Base-by-base conservation (phyloP, 441 rosid genomes). In the Erysimum pusillum region DNA sequence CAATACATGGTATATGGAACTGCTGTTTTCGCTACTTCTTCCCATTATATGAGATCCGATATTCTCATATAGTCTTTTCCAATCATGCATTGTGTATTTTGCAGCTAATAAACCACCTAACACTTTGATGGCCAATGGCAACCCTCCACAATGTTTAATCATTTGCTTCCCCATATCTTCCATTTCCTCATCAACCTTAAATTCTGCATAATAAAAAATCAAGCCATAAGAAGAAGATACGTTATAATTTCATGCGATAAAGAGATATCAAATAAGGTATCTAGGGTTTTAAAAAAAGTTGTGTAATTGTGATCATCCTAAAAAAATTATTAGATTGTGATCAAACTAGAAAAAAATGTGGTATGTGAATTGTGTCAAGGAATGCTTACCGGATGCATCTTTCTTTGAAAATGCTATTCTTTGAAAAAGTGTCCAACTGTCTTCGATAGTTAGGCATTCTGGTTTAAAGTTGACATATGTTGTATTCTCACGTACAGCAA, bases 351-450 rank as follows among this genome's bases (percentile, higher is more conserved):
- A 25, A 28, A 28, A 28, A 28, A 2, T 28, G 31, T 3, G 31
- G 31, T 28, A 28, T 28, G 31, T 28, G 31, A 28, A 28, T 28
- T 28, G 31, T 3, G 31, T 3, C 31, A 28, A 3, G 31, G 31
- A 58, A 58, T 9, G 49, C 63, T 34, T 59, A 79, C 68, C 72
- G 0, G n/a, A 25, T 13, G 15, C 6, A 9, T 69, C 36, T 39
- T 11, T 28, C 9, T 11, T 32, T 0, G 68, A 42, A 42, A 76
- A 34, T 18, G 79, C 69, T 54, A 28, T 70, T 6, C 54, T 28
- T 17, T 3, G 74, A 7, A 80, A 36, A 71, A 76, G 57, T 14
- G 34, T n/a, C 80, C 82, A 78, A 22, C 82, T 51, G 0, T 83
- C 57, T 36, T 51, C 17, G 2, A 4, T 4, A 2, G 7, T 53